Conservation (phyloP, 2,329 filamentous ascomycete genomes). For the Calonectria henricotiae region DNA sequence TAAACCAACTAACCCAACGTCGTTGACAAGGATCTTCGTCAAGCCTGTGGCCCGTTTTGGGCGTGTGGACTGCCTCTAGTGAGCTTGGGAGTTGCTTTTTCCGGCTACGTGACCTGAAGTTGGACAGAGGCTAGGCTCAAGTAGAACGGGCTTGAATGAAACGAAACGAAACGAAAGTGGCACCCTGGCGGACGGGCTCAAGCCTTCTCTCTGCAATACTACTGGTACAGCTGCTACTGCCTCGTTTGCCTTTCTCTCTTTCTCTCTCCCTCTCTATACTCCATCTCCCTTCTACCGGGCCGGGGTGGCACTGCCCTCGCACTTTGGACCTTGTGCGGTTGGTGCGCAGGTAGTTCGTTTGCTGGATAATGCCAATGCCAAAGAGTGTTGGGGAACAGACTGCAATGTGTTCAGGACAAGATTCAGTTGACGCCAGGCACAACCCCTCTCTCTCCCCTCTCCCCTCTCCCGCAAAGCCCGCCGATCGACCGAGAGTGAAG, state of each 20-base stretch:
- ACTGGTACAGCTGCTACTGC: not conserved
- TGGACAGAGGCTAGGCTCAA: constrained; percentile 26
- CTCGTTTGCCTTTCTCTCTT: not conserved
- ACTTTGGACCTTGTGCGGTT: not conserved
- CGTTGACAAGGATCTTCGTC: constrained; percentile 28
- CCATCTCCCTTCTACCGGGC: not conserved
- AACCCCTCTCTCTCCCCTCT: not conserved
- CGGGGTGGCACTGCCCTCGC: not conserved
- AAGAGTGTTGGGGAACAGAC: not conserved
- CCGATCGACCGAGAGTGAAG: constrained; percentile 9
- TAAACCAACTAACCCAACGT: constrained; percentile 29
- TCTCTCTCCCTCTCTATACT: not conserved
- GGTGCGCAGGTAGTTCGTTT: constrained; percentile 5
- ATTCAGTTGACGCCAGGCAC: constrained; percentile 6
- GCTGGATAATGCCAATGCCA: not conserved
- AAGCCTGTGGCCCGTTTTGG: constrained; percentile 25
- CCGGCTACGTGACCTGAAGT: constrained; percentile 34
- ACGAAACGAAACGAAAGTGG: constrained; percentile 34
- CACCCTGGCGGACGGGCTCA: not conserved
- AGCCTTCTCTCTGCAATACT: not conserved
- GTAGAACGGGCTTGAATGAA: constrained; percentile 21
- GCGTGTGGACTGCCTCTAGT: constrained; percentile 24
- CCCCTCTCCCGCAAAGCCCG: not conserved
- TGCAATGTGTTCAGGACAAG: not conserved
- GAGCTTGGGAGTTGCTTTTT: constrained; percentile 33